Base-by-base conservation (phyloP, 768 basidiomycete species). In the Harrya chromipes region DNA sequence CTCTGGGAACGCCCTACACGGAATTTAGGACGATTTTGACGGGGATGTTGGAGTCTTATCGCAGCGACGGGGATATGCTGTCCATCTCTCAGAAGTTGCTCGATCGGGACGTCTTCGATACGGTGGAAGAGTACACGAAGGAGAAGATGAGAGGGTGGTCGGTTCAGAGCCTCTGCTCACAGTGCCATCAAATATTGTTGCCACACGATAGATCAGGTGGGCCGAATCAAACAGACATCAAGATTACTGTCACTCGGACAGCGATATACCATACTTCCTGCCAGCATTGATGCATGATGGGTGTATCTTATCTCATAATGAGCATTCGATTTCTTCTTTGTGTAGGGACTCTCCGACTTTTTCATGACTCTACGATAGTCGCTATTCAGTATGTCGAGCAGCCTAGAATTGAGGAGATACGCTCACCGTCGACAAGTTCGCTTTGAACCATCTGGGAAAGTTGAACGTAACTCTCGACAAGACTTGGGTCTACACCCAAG, bases 11-110 rank as follows among this genome's bases (percentile, higher is more conserved):
- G 12, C 81, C 84, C 23, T 98, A 97, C 68, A 83, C 85, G 19
- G 94, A 98, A 68, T 95, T 98, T 69, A 80, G 92, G 39, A 80
- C 82, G 11, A 94, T 99, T 52, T 74, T 99, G 26, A 85, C 84
- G 1, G 88, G 91, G n/a, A 99, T 98, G 91, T 70, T 98, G 59
- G 93, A 95, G 61, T 87, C 92, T 2, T 98, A 97, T 70, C 83
- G 87, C 34, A 83, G 87, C 4, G 94, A 99, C 55, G 90, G 89
- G 23, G 94, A 97, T 56, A 82, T 94, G 77, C 73, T 98, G 21
- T 69, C 76, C 37, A 93, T 95, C 59, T 88, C 92, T 20, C 90
- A 87, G 54, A 82, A 83, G 52, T 71, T 98, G 39, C 73, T 94
- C 37, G 80, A 87, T 53, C 78, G 86, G 27, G 95, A 98, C 65